These are phyloP conservation scores for Tetragonia tetragonoides DNA, from an alignment of 148 eudicot genomes.

Conservation along the genomic window DNA sequence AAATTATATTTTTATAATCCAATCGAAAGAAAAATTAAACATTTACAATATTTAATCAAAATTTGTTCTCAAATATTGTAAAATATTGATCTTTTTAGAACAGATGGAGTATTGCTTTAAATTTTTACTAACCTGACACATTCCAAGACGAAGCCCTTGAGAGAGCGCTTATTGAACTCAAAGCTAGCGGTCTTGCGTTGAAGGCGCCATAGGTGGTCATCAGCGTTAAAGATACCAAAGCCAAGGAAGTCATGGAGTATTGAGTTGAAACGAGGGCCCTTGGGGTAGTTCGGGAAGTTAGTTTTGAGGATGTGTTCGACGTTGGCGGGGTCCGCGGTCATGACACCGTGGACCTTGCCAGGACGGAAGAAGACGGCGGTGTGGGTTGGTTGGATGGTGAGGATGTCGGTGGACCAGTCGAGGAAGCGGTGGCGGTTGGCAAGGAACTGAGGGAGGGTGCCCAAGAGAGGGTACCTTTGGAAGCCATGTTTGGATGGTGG, in stretches of 20 bases:
- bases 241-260: conserved; percentile 66
- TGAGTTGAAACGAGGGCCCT: conserved; percentile 41
- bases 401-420: conserved; percentile 58
- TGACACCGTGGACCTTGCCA: conserved; percentile 43
- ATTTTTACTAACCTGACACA: too few relatives aligned
- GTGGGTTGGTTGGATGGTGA: conserved; percentile 42
- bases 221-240: conserved; percentile 68
- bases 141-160: conserved; percentile 48
- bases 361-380: conserved; percentile 59
- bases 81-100: too few relatives aligned
- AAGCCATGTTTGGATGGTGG: conserved; percentile 32
- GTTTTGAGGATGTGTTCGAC: conserved; percentile 70
- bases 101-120: too few relatives aligned
- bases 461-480: conserved; percentile 56
- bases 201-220: conserved; percentile 49
- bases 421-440: conserved; percentile 69
- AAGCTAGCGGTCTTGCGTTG: conserved; percentile 74
- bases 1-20: too few relatives aligned
- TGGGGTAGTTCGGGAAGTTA: conserved; percentile 64
- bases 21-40: too few relatives aligned
- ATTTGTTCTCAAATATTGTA: too few relatives aligned
- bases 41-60: too few relatives aligned
- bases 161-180: conserved; percentile 60
- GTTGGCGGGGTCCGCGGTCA: conserved; percentile 59
- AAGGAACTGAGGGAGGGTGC: conserved; percentile 53